These are phyloP conservation scores for Xanthoconium separans DNA, from an alignment of 1,284 basidiomycete species.

Conservation along the genomic window DNA sequence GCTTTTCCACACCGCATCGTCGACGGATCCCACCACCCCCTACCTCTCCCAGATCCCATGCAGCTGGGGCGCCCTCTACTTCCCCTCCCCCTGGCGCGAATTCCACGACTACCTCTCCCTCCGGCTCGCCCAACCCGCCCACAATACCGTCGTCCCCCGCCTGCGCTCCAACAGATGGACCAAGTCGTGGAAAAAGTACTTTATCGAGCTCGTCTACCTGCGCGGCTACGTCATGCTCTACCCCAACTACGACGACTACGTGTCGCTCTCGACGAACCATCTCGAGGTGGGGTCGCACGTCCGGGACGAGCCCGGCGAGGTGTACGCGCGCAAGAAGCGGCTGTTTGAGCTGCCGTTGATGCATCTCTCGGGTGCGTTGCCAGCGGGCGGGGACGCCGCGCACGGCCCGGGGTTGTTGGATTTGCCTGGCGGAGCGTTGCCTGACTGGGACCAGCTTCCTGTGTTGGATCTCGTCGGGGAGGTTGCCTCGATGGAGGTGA, in stretches of 20 bases:
- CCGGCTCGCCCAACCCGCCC: conserved; percentile 53
- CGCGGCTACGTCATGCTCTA: conserved; percentile 85
- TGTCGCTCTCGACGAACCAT: conserved; percentile 81
- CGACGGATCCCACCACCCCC: conserved; percentile 53
- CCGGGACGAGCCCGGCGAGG: conserved; percentile 49
- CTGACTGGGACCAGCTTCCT: conserved; percentile 54
- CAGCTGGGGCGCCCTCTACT: conserved; percentile 89
- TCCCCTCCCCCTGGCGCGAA: conserved; percentile 81
- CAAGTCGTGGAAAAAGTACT: conserved; percentile 83
- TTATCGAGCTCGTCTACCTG: conserved; percentile 79
- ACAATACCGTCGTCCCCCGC: conserved; percentile 57
- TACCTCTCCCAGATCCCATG: conserved; percentile 84
- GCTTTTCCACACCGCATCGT: conserved; percentile 47
- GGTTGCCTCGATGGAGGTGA: conserved; percentile 44
- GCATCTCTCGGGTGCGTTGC: conserved; percentile 36
- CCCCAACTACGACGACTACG: conserved; percentile 70
- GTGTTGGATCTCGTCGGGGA: conserved; percentile 69
- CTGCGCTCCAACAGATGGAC: conserved; percentile 80
- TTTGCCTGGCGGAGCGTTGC: conserved; percentile 55
- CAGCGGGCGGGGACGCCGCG: conserved; percentile 5
- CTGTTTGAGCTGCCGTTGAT: conserved; percentile 72
- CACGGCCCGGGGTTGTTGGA: conserved; percentile 45
- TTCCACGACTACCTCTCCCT: conserved; percentile 74
- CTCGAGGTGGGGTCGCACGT: conserved; percentile 81
- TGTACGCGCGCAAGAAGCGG: conserved; percentile 54